Evolutionary conservation across 768 basidiomycete species (phyloP), one percentile per base, ranked within the genome.

Genomic region (Russula brevipes): DNA sequence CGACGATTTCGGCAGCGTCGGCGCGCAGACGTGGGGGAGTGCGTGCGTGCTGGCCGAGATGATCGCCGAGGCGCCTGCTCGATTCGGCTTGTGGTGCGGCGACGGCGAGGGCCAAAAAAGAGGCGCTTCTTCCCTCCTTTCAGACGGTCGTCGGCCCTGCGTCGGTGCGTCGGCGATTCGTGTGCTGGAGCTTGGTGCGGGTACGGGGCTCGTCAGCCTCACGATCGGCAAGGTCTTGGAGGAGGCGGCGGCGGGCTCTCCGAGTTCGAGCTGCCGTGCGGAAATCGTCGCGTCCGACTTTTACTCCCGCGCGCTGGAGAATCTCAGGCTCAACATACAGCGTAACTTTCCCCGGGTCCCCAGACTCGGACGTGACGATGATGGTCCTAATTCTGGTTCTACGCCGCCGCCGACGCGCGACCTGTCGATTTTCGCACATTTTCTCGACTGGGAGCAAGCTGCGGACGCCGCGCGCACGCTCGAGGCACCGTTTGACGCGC

Each of bases 1-100:
- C 59, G 75, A 79, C n/a, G 87, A 90, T 67, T 86, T 84, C 65
- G 75, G 77, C 12, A 88, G 85, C 59, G 84, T 92, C 17, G 92
- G 92, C 1, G 85, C 90, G 33, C 92, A 94, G 74, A 94, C 91
- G 0, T 95, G 92, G 93, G 91, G 91, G 4, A 84, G 87, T 10
- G 87, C 90, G 3, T 91, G 87, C 67, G 82, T 94, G 7, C 78
- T 95, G 59, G 83, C 91, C 0, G 87, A 91, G 70, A 80, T 85
- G 74, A 82, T 94, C 45, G 81, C 81, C 3, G 79, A 85, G 35
- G 70, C 77, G 36, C 88, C 91, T 0, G 70, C 66, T 3, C 65
- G 65, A 33, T 91, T 87, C 69, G 81, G 81, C 9, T 70, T 84
- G 4, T 35, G 42, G 24, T 41, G 19, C 8, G 24, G 51, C n/a